Evolutionary conservation across 148 eudicot genomes (phyloP).

Genomic region (Cornus florida): DNA sequence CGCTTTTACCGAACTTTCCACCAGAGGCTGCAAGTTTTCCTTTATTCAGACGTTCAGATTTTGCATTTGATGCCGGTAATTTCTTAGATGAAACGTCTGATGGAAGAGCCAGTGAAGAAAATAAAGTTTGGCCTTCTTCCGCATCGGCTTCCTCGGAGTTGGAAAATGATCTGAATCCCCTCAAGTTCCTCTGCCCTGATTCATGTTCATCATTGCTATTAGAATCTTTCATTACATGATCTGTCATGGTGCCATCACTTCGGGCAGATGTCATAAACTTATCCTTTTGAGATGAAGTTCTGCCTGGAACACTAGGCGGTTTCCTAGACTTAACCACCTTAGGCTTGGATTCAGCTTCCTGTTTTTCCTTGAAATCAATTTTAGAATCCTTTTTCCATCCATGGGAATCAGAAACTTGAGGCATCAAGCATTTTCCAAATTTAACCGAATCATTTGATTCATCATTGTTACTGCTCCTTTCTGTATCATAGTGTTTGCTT

Average conservation of each 20-base stretch:
- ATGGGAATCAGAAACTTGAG: constrained; percentile 60
- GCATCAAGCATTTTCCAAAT: constrained; percentile 48
- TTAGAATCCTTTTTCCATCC: constrained; percentile 52
- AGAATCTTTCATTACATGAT: constrained; percentile 37
- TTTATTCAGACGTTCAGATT: constrained; percentile 51
- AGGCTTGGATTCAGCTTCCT: constrained; percentile 44
- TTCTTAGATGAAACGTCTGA: constrained; percentile 51
- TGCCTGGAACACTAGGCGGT: constrained; percentile 35
- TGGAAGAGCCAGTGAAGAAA: constrained; percentile 51
- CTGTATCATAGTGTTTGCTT: constrained; percentile 80
- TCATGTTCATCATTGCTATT: constrained; percentile 42
- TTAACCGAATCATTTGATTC: constrained; percentile 48
- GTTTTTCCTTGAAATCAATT: constrained; percentile 60
- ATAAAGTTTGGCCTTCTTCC: constrained; percentile 44
- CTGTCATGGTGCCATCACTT: constrained; percentile 17
- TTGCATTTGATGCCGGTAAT: constrained; percentile 33
- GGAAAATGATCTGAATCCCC: constrained; percentile 35
- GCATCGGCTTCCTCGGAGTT: constrained; percentile 29
- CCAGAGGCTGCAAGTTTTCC: constrained; percentile 45
- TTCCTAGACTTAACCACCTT: constrained; percentile 53
- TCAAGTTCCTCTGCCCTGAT: constrained; percentile 30
- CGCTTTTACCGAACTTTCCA: constrained; percentile 47
- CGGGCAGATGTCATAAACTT: constrained; percentile 26
- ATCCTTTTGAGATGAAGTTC: constrained; percentile 52
- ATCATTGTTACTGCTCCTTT: constrained; percentile 41